Evolutionary conservation across 306 rosid genomes (phyloP), one percentile per base, ranked within the genome.

Genomic region (Glycine latifolia): DNA sequence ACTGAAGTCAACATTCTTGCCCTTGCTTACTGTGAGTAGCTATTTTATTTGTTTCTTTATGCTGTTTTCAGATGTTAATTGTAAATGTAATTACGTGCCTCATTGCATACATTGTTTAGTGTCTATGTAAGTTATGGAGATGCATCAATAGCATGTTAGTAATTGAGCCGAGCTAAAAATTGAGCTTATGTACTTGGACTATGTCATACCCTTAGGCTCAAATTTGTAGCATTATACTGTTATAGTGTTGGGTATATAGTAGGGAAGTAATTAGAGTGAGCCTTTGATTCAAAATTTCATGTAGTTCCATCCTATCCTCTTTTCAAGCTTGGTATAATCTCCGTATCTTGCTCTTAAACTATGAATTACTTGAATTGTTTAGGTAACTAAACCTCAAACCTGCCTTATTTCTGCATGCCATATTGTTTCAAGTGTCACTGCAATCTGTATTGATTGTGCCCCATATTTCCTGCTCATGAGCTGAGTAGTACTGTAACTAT

Each of bases 1-100:
- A 90, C 85, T 93, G 54, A 93, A 89, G 85, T 76, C 88, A 60
- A 93, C 99, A 48, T 95, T 93, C 88, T 81, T 31, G 87, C 96
- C 96, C 20, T 62, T 95, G 97, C 92, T 95, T 71, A 95, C 97
- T 0, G 98, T 95, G 87, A 84, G 97, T 76, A 79, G 63, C 79
- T 80, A 79, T 75, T 82, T 76, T 71, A 17, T 46, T 76, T 73
- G 66, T 68, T 50, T 55, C 71, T 78, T 39, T 62, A 59, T 10
- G 81, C 71, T 20, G 61, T 39, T 80, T 86, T 39, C 35, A 8
- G 81, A 44, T 50, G 39, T 82, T 75, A 55, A 77, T 73, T 55
- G 50, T 75, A 54, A 73, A 73, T 54, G 49, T 78, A 58, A 74
- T 83, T 76, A 48, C 41, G 73, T 44, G 66, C 46, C 49, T 76